phyloP scores from a whole-genome alignment of 2,329 filamentous ascomycete species.

The Fusarium domesticum region DNA sequence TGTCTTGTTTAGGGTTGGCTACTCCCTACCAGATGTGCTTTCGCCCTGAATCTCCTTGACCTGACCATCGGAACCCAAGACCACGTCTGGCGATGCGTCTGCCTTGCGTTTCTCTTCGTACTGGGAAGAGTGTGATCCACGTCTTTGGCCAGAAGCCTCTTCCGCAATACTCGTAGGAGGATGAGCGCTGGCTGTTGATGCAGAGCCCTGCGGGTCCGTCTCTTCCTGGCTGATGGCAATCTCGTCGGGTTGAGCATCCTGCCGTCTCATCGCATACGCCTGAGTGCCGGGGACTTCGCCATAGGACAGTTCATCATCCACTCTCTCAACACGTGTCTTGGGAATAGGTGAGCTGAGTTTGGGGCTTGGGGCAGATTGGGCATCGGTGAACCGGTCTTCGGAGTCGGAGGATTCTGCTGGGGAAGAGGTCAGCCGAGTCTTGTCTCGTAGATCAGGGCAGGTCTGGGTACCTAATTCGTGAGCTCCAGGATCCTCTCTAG shows the following conservation, averaged over 20 bases:
- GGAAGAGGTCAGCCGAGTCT: slow-evolving; percentile 26
- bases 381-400: slow-evolving; percentile 68
- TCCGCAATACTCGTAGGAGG: slow-evolving; percentile 53
- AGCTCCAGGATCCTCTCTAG: slow-evolving; percentile 53
- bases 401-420: slow-evolving; percentile 57
- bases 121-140: slow-evolving; percentile 41
- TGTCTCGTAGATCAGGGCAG: not conserved
- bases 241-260: slow-evolving; percentile 59
- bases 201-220: slow-evolving; percentile 20
- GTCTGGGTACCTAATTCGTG: slow-evolving; percentile 52
- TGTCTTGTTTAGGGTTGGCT: slow-evolving; percentile 20
- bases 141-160: slow-evolving; percentile 46
- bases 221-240: slow-evolving; percentile 47
- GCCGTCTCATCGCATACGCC: slow-evolving; percentile 53
- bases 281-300: slow-evolving; percentile 61
- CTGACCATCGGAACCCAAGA: slow-evolving; percentile 46
- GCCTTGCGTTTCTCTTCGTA: slow-evolving; percentile 46
- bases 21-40: slow-evolving; percentile 21
- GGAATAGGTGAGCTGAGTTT: slow-evolving; percentile 51
- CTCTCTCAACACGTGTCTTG: slow-evolving; percentile 57
- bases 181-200: slow-evolving; percentile 23
- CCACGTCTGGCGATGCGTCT: slow-evolving; percentile 53
- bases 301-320: slow-evolving; percentile 50
- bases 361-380: slow-evolving; percentile 51
- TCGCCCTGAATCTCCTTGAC: slow-evolving; percentile 31